Evolutionary conservation across 2,329 filamentous ascomycete species (phyloP).

Genomic region (Talaromyces sp.): DNA sequence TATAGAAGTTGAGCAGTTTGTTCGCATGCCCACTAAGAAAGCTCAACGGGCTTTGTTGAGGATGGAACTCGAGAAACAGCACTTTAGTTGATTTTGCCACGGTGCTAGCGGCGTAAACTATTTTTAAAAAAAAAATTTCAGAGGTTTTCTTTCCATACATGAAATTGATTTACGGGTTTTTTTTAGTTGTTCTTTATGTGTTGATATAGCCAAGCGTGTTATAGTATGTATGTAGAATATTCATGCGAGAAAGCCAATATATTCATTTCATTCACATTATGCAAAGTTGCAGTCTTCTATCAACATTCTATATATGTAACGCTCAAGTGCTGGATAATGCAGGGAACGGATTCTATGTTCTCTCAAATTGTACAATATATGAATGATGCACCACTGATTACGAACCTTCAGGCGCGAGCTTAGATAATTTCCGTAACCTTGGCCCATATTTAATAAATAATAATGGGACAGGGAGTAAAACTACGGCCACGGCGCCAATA

Average conservation of each 20-base stretch:
- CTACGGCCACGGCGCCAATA: constrained; percentile 36
- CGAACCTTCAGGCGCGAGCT: constrained; percentile 31
- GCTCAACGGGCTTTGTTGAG: too few relatives aligned
- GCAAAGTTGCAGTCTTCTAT: background rate
- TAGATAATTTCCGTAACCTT: constrained; percentile 39
- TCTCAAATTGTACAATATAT: background rate
- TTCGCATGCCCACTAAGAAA: too few relatives aligned
- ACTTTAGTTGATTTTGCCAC: too few relatives aligned
- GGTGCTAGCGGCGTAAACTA: too few relatives aligned
- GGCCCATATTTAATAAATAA: constrained; percentile 42
- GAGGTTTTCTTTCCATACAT: too few relatives aligned
- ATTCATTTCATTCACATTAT: background rate
- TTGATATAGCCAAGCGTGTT: too few relatives aligned
- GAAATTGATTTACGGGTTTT: too few relatives aligned
- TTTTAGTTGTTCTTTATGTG: too few relatives aligned
- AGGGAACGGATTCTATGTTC: background rate
- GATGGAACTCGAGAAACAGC: too few relatives aligned
- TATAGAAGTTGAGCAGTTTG: too few relatives aligned
- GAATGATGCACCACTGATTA: background rate
- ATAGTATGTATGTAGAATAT: background rate
- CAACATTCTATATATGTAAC: background rate
- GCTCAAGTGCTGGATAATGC: background rate
- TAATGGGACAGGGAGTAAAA: constrained; percentile 42
- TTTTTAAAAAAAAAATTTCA: too few relatives aligned
- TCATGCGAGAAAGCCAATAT: background rate